Evolutionary conservation across 2,329 filamentous ascomycete species (phyloP).

Genomic region (Diaporthe batatas): DNA sequence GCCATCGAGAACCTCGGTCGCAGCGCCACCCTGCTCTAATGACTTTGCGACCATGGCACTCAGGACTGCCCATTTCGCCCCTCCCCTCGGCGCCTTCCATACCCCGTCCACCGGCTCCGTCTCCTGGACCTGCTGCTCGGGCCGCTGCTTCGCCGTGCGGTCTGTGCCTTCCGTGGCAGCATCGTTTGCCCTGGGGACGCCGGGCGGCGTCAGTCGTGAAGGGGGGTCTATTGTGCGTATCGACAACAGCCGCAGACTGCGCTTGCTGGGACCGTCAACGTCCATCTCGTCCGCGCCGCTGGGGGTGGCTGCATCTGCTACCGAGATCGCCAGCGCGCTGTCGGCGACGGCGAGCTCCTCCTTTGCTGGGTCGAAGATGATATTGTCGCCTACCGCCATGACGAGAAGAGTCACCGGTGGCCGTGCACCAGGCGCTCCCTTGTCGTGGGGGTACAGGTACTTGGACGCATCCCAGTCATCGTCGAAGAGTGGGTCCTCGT

Average conservation of each 20-base stretch:
- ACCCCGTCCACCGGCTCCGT: conserved; percentile 77
- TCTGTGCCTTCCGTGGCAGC: conserved; percentile 60
- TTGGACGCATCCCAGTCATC: conserved; percentile 94
- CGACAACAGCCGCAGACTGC: conserved; percentile 72
- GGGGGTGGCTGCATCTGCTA: conserved; percentile 63
- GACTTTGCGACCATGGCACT: conserved; percentile 82
- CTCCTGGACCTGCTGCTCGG: conserved; percentile 59
- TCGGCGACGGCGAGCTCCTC: conserved; percentile 96
- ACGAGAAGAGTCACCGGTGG: conserved; percentile 94
- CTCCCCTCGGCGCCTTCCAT: conserved; percentile 88
- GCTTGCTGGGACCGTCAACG: conserved; percentile 52
- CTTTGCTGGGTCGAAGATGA: conserved; percentile 92
- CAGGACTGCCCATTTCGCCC: conserved; percentile 81
- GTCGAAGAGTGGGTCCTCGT: conserved; percentile 97
- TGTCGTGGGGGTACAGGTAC: conserved; percentile 77
- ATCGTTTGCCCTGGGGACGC: conserved; percentile 75
- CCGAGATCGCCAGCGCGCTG: conserved; percentile 86
- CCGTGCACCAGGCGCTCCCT: conserved; percentile 56
- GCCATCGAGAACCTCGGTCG: conserved; percentile 86
- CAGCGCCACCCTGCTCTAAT: conserved; percentile 82
- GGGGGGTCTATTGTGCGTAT: conserved; percentile 82
- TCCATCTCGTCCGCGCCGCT: conserved; percentile 53
- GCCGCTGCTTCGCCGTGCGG: conserved; percentile 51
- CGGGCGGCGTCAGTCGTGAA: conserved; percentile 78
- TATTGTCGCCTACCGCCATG: conserved; percentile 85